Evolutionary conservation across 805 yeast species (phyloP).

Genomic region (Wickerhamomyces mucosus): DNA sequence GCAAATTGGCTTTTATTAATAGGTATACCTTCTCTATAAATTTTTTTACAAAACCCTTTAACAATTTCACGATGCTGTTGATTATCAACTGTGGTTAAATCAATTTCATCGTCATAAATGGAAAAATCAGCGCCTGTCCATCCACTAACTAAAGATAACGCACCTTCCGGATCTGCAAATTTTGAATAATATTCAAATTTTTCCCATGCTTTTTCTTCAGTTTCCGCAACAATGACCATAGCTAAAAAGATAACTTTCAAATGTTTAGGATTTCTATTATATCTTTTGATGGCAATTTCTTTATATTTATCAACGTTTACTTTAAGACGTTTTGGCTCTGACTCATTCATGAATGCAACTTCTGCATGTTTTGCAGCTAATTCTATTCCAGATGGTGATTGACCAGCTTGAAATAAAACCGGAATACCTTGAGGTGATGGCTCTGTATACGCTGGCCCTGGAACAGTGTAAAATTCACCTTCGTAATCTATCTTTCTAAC

Average conservation of each 20-base stretch:
- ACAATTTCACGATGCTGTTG: constrained; percentile 23
- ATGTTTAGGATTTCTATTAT: constrained; percentile 26
- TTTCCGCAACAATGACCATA: constrained; percentile 29
- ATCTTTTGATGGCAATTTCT: constrained; percentile 23
- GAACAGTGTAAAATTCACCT: constrained; percentile 31
- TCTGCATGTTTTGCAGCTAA: constrained; percentile 36
- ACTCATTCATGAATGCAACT: constrained; percentile 29
- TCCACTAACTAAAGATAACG: constrained; percentile 35
- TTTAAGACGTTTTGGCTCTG: constrained; percentile 23
- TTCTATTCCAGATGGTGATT: constrained; percentile 30
- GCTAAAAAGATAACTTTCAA: constrained; percentile 30
- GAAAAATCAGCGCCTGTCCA: constrained; percentile 36
- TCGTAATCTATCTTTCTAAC: constrained; percentile 29
- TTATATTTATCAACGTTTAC: constrained; percentile 24
- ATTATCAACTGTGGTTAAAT: constrained; percentile 23
- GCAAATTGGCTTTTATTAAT: constrained; percentile 19
- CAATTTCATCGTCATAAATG: constrained; percentile 27
- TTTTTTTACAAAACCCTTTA: constrained; percentile 10
- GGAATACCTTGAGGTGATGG: constrained; percentile 37
- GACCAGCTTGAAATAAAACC: constrained; percentile 35
- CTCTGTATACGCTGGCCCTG: constrained; percentile 31
- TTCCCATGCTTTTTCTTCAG: constrained; percentile 31
- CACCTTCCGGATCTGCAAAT: constrained; percentile 33
- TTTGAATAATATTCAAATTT: constrained; percentile 25
- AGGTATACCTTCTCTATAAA: constrained; percentile 19